Percentiles rank a stretch among this genome's conserved stretches.
Evolutionary conservation across 2,329 filamentous ascomycete genomes (phyloP).

Genomic region (Xylaria sp.): DNA sequence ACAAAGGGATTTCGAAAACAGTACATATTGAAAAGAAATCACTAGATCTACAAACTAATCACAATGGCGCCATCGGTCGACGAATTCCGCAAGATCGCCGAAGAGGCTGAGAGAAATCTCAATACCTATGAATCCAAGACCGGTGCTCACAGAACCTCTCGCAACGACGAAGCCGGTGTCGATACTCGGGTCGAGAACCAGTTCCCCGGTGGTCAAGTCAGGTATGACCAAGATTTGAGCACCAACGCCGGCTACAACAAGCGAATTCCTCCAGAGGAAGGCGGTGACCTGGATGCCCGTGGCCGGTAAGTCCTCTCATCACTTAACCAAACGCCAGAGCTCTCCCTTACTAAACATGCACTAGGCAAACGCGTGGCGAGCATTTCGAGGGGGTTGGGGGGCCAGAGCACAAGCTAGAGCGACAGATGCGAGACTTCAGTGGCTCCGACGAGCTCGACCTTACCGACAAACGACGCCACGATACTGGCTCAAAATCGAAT

Average conservation of each 20-base stretch:
- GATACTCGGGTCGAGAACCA: slow-evolving; percentile 56
- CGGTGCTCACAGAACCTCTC: slow-evolving; percentile 54
- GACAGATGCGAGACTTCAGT: slow-evolving; percentile 47
- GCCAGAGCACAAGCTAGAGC: slow-evolving; percentile 54
- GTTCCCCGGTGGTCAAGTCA: slow-evolving; percentile 57
- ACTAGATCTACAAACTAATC: slow-evolving; percentile 11
- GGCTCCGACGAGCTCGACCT: slow-evolving; percentile 53
- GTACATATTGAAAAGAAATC: no score
- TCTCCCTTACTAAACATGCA: slow-evolving; percentile 34
- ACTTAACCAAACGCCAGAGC: not conserved
- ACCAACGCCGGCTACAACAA: slow-evolving; percentile 60
- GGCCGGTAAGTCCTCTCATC: slow-evolving; percentile 54
- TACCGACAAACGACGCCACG: slow-evolving; percentile 32
- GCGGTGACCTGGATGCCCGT: slow-evolving; percentile 57
- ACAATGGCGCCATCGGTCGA: slow-evolving; percentile 49
- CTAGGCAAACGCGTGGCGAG: slow-evolving; percentile 57
- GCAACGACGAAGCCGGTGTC: slow-evolving; percentile 57
- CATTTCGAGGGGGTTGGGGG: slow-evolving; percentile 59
- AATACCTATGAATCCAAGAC: slow-evolving; percentile 63
- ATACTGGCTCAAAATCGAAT: slow-evolving; percentile 28
- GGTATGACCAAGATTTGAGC: slow-evolving; percentile 56
- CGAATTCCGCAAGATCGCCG: slow-evolving; percentile 57
- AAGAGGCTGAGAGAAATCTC: slow-evolving; percentile 60
- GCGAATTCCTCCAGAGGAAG: slow-evolving; percentile 59
- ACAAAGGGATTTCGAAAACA: no score